Conservation (phyloP, 108 stramenopile genomes). For the Fragilaria radians region DNA sequence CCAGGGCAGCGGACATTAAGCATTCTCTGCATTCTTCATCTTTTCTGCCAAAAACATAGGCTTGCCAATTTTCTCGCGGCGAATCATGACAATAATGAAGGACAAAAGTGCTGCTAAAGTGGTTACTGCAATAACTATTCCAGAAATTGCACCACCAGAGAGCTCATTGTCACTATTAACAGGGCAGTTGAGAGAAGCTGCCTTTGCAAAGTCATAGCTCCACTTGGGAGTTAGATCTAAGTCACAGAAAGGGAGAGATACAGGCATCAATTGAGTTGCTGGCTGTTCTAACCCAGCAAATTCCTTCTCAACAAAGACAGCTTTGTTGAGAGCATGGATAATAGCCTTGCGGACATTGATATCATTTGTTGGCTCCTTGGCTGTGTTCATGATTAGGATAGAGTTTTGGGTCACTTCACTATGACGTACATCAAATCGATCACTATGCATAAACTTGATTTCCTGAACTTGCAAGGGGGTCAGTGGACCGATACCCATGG, state of each 20-base stretch:
- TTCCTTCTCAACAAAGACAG: conserved; percentile 40
- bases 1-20: too few species aligned
- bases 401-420: conserved; percentile 45
- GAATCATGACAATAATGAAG: conserved; percentile 30
- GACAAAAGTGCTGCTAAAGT: conserved; percentile 11
- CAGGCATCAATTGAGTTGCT: conserved; percentile 39
- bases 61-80: conserved; percentile 32
- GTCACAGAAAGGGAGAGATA: conserved; percentile 46
- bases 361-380: conserved; percentile 37
- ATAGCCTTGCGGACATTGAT: conserved; percentile 44
- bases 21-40: too few species aligned
- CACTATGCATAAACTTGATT: conserved; percentile 25
- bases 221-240: conserved; percentile 55
- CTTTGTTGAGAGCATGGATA: conserved; percentile 64
- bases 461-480: conserved; percentile 28
- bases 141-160: conserved; percentile 22
- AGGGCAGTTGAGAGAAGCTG: conserved; percentile 39
- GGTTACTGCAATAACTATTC: conserved; percentile 19
- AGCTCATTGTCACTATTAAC: background rate
- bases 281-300: conserved; percentile 41
- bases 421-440: conserved; percentile 32
- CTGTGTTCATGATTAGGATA: conserved; percentile 42
- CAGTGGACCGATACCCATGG: conserved; percentile 35
- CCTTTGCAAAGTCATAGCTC: conserved; percentile 64
- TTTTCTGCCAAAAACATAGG: too few species aligned